Evolutionary conservation across 768 basidiomycete species (phyloP), one percentile per base, ranked within the genome.

Genomic region (Hygrophorus russula): DNA sequence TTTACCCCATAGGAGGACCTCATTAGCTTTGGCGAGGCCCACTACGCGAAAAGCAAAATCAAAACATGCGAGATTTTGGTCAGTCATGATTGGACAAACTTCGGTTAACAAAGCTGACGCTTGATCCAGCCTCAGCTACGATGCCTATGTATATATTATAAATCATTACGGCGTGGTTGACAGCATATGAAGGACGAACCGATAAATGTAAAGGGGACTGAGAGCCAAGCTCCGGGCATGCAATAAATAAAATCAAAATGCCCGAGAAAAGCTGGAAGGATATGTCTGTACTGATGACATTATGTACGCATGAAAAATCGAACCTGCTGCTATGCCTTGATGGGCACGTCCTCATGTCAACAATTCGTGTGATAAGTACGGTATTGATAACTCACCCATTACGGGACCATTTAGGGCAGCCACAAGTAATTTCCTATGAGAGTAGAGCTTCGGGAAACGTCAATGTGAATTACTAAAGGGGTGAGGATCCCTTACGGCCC

Each of bases 221-320:
- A 73, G 3, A 86, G 56, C 75, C 78, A 85, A 0, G 64, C 70
- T 44, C 67, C 63, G 2, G 78, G 74, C 46, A 83, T 56, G 18
- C 74, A 68, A 49, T 82, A 85, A 19, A 86, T 76, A 50, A 86
- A 81, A 57, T 86, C 83, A 46, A 83, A 82, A 46, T 80, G 73
- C 1, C 81, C 80, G n/a, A 81, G 60, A 51, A 77, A 74, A 2
- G 75, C 82, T 80, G 48, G 18, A 40, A 18, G 15, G 38, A 41
- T n/a, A 29, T n/a, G 30, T 14, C 29, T 35, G 30, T n/a, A 41
- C 38, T 27, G 15, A 43, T 18, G 32, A 44, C 15, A 28, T 14
- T n/a, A 20, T 13, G 18, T 19, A 7, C 36, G 17, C 14, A 11
- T n/a, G 5, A 8, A 3, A 13, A 17, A 30, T 39, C 41, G 32